These are phyloP conservation scores for Ophiostoma sp. DNA, from an alignment of 2,329 filamentous ascomycete genomes.

Conservation along the genomic window DNA sequence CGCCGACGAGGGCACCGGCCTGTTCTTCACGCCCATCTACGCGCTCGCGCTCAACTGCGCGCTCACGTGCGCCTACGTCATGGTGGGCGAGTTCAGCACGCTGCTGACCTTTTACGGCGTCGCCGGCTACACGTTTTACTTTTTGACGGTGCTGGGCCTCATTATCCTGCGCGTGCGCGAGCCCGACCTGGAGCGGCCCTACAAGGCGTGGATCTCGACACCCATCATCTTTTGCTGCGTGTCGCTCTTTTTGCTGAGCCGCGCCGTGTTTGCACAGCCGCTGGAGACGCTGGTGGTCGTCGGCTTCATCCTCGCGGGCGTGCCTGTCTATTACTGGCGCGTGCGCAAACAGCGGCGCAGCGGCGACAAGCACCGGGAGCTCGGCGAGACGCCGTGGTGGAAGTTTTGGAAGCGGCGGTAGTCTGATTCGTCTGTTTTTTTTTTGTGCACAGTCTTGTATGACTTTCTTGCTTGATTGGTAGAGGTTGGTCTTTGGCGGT, in stretches of 20 bases:
- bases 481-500: not conserved
- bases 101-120: slow-evolving; percentile 96
- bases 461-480: not conserved
- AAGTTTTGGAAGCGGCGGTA: slow-evolving; percentile 53
- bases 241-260: slow-evolving; percentile 80
- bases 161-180: slow-evolving; percentile 86
- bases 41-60: slow-evolving; percentile 76
- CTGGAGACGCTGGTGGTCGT: slow-evolving; percentile 84
- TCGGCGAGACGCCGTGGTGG: slow-evolving; percentile 45
- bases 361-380: slow-evolving; percentile 43
- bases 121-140: slow-evolving; percentile 96
- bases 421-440: not conserved
- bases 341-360: slow-evolving; percentile 52
- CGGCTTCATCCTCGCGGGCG: slow-evolving; percentile 73
- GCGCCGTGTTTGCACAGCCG: slow-evolving; percentile 86
- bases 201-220: slow-evolving; percentile 93
- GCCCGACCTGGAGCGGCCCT: slow-evolving; percentile 81
- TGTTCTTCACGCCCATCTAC: slow-evolving; percentile 92
- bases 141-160: slow-evolving; percentile 85
- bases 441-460: not conserved
- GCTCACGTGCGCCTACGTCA: slow-evolving; percentile 70
- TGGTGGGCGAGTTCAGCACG: slow-evolving; percentile 84
- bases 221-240: slow-evolving; percentile 99
- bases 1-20: slow-evolving; percentile 69
- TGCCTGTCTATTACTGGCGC: slow-evolving; percentile 86